Conservation (phyloP, 495 filamentous ascomycete genomes). For the Neurospora hispaniola region DNA sequence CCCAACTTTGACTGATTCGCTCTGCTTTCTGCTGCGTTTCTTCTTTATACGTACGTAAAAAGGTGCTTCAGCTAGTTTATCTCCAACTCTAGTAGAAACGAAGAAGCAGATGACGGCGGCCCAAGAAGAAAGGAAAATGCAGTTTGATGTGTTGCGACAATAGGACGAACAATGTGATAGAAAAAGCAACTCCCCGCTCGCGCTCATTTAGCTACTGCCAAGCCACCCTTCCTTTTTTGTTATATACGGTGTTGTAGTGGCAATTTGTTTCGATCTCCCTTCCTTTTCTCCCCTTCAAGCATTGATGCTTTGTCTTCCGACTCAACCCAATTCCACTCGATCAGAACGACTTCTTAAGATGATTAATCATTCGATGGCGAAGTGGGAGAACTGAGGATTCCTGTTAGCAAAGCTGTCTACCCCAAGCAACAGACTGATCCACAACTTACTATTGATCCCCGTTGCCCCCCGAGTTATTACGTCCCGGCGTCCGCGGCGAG, state of each 20-base stretch:
- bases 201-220: neutral
- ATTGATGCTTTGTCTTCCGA: neutral
- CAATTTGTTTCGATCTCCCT: neutral
- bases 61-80: neutral
- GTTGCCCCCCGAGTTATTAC: constrained; percentile 18
- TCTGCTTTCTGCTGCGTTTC: neutral
- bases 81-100: neutral
- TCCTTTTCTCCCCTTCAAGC: neutral
- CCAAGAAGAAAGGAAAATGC: neutral
- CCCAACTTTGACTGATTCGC: neutral
- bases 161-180: neutral
- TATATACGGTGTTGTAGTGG: neutral
- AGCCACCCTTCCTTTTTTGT: neutral
- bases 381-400: constrained; percentile 18
- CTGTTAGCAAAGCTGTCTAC: neutral
- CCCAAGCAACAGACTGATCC: neutral
- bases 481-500: constrained; percentile 32
- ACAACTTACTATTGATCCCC: constrained; percentile 27
- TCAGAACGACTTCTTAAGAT: neutral
- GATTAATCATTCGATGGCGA: constrained; percentile 25
- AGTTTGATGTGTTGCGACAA: neutral
- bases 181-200: neutral
- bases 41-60: neutral
- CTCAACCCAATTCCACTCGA: neutral
- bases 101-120: neutral